phyloP scores from a whole-genome alignment of 768 basidiomycete genomes.

The Termitomyces sp. region DNA sequence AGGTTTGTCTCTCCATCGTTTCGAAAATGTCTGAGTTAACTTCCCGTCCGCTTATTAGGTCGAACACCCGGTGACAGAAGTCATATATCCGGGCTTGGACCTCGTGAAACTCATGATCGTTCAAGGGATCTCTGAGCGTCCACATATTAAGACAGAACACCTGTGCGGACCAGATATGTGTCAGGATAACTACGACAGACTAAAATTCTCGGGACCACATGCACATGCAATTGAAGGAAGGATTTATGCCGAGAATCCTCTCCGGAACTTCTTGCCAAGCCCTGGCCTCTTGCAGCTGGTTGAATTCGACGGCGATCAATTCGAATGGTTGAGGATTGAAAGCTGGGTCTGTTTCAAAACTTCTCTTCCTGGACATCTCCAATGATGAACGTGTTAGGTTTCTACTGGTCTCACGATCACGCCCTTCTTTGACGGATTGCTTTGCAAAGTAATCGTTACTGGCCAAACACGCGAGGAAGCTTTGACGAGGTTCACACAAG shows the following conservation, averaged over 20 bases:
- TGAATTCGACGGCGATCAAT: constrained; percentile 20
- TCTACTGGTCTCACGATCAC: constrained; percentile 47
- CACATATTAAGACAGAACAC: constrained; percentile 4
- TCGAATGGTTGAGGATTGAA: constrained; percentile 57
- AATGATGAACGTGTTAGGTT: constrained; percentile 24
- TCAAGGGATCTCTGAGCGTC: constrained; percentile 40
- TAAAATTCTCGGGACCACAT: constrained; percentile 5
- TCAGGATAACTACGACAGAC: constrained; percentile 30
- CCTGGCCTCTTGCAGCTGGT: constrained; percentile 62
- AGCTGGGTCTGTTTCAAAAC: constrained; percentile 36
- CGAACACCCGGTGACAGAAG: constrained; percentile 64
- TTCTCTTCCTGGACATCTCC: not conserved
- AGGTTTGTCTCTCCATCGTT: constrained; percentile 23
- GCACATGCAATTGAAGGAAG: constrained; percentile 13
- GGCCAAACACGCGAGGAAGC: constrained; percentile 41
- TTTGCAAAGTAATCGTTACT: constrained; percentile 55
- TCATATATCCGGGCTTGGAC: constrained; percentile 47
- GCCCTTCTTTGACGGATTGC: constrained; percentile 50
- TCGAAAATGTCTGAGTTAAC: not conserved
- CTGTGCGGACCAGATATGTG: constrained; percentile 21
- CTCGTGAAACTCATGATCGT: constrained; percentile 61
- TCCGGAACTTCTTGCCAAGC: constrained; percentile 48
- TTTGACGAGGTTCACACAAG: constrained; percentile 31
- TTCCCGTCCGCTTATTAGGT: constrained; percentile 32
- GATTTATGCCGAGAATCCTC: constrained; percentile 51